Percentiles rank a stretch among this genome's conserved stretches.
Evolutionary conservation across 208 protist species (phyloP).

Genomic region (Crithidia sp.): DNA sequence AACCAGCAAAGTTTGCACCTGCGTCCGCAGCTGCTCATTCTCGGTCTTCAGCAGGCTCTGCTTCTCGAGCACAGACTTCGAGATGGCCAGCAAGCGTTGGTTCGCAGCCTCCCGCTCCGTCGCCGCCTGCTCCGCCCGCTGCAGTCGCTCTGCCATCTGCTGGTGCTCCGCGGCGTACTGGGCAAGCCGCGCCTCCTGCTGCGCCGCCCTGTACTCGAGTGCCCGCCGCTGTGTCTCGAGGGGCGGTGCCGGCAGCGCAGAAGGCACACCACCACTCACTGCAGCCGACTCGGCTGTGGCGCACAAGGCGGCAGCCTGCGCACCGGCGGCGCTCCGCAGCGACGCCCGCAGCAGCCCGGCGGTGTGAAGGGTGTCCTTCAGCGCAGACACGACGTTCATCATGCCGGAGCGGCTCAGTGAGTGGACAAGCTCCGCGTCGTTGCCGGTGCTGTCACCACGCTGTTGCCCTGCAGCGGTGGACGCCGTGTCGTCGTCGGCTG

Average conservation of each 20-base stretch:
- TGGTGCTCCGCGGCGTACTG: slow-evolving; percentile 27
- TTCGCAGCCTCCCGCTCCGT: slow-evolving; percentile 33
- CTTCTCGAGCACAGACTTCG: slow-evolving; percentile 47
- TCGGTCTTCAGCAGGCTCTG: slow-evolving; percentile 33
- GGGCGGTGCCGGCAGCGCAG: slow-evolving; percentile 1
- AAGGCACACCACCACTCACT: neutral
- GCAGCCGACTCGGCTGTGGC: neutral
- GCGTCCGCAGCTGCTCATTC: slow-evolving; percentile 26
- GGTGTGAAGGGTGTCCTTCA: slow-evolving; percentile 35
- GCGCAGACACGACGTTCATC: slow-evolving; percentile 27
- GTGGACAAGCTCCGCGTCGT: slow-evolving; percentile 10
- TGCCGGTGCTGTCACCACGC: neutral
- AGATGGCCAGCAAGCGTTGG: slow-evolving; percentile 45
- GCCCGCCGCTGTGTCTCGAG: slow-evolving; percentile 20
- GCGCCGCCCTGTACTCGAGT: slow-evolving; percentile 17
- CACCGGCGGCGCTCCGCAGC: slow-evolving; percentile 4
- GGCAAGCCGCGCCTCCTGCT: slow-evolving; percentile 31
- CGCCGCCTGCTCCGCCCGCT: slow-evolving; percentile 19
- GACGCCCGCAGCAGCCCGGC: slow-evolving; percentile 10
- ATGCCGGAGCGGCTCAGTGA: slow-evolving; percentile 32
- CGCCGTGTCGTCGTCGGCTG: neutral
- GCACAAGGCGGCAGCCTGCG: slow-evolving; percentile 19
- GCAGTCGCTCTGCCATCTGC: slow-evolving; percentile 26
- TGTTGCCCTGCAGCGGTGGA: neutral
- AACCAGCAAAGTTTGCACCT: slow-evolving; percentile 23